phyloP scores from a whole-genome alignment of 495 filamentous ascomycete species.

The Bathelium albidoporum region DNA sequence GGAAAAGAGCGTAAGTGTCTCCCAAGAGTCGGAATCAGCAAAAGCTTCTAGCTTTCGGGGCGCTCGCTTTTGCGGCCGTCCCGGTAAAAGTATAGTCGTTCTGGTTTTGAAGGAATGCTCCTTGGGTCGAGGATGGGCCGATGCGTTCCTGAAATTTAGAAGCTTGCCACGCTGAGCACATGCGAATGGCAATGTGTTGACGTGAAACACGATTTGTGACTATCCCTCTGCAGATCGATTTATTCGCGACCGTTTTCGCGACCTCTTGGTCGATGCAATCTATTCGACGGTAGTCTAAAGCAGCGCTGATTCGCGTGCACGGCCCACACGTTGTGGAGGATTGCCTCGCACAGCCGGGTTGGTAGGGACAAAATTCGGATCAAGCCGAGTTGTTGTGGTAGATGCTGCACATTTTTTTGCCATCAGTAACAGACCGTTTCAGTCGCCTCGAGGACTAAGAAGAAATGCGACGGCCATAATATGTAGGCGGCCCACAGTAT shows the following conservation, averaged over 20 bases:
- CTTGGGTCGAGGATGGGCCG: not conserved
- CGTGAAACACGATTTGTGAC: not conserved
- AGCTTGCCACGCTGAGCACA: not conserved
- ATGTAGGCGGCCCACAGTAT: not conserved
- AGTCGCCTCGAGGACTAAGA: not conserved
- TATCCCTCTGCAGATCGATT: not conserved
- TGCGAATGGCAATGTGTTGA: not conserved
- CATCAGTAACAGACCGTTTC: slow-evolving; percentile 1
- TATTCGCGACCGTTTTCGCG: not conserved
- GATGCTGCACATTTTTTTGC: slow-evolving; percentile 3
- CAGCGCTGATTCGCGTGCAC: not conserved
- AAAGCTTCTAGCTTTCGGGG: not conserved
- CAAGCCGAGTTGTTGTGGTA: not conserved
- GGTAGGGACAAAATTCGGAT: not conserved
- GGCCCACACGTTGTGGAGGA: not conserved
- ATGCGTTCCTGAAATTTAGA: not conserved
- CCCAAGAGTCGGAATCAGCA: slow-evolving; percentile 8
- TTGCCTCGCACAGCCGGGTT: not conserved
- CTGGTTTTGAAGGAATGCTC: not conserved
- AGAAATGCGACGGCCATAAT: not conserved
- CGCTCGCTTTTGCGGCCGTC: not conserved
- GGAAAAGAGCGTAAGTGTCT: slow-evolving; percentile 11
- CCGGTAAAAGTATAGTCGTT: slow-evolving; percentile 4
- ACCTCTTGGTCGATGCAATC: not conserved
- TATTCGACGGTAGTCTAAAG: not conserved